These are phyloP conservation scores for Arachis stenosperma DNA, from an alignment of 306 rosid species.

Conservation along the genomic window DNA sequence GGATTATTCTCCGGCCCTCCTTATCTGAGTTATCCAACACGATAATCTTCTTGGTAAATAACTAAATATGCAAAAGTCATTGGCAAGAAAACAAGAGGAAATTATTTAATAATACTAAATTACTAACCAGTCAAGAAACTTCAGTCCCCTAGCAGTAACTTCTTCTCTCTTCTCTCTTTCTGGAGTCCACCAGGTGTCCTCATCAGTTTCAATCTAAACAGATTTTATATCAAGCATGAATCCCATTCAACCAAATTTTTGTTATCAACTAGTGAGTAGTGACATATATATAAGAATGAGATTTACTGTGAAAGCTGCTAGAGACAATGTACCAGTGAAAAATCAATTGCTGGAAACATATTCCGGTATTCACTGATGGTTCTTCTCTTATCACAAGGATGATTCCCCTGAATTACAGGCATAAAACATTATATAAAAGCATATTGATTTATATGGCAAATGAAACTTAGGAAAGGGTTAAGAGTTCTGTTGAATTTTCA, in stretches of 20 bases:
- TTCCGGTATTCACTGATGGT: slow-evolving; percentile 64
- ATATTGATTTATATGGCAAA: too few relatives aligned
- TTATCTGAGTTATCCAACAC: too few relatives aligned
- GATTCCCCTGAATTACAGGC: slow-evolving; percentile 62
- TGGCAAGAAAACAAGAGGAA: background rate
- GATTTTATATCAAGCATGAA: background rate
- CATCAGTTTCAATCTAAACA: slow-evolving; percentile 65
- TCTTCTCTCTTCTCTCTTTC: slow-evolving; percentile 73
- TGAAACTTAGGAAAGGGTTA: too few relatives aligned
- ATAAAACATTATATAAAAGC: background rate
- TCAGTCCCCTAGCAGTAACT: slow-evolving; percentile 68
- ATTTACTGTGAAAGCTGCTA: too few relatives aligned
- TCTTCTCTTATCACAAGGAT: slow-evolving; percentile 89
- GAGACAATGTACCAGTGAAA: slow-evolving; percentile 53
- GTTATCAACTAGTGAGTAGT: too few relatives aligned
- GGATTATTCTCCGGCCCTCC: too few relatives aligned
- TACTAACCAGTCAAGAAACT: slow-evolving; percentile 74
- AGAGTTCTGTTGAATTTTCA: background rate
- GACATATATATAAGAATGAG: too few relatives aligned
- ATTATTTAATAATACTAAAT: slow-evolving; percentile 4
- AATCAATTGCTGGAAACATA: slow-evolving; percentile 86
- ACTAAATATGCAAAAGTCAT: background rate
- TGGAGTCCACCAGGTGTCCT: slow-evolving; percentile 72
- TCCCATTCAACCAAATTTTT: too few relatives aligned
- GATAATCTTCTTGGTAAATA: too few relatives aligned